Base-by-base conservation (phyloP, 2,329 filamentous ascomycete species). In the Stagonosporopsis vannaccii region DNA sequence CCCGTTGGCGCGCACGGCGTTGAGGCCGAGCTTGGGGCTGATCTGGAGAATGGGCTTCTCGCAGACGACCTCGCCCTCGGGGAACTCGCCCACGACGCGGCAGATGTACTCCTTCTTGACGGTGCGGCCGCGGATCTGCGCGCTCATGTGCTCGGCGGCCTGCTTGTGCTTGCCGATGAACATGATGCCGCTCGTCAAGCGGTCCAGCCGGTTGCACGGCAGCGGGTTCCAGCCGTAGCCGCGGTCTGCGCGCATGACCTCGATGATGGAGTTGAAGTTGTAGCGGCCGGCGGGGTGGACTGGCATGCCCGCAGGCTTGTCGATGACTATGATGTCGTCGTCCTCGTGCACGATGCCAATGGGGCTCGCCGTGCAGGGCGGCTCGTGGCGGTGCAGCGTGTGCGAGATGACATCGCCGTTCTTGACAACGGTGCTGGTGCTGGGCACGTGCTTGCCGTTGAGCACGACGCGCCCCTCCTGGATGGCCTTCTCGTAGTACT, bases 41-140 rank as follows among this genome's bases (percentile, higher is more conserved):
- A 99, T 96, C 67, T 91, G 88, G 60, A 99, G 84, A 56, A 99
- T 94, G 8, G 95, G 93, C 78, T 97, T 90, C 70, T 97, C 90
- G 77, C 95, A 98, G 46, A 97, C 86, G 8, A 97, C 83, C 59
- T 97, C 91, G 46, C 91, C 93, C 58, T 95, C 91, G 0, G 95
- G 94, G 69, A 99, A 99, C 68, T 91, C 85, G 46, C 95, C 95
- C 62, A 90, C 90, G 9, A 98, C 95, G 35, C 95, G 85, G 3
- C 94, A 94, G 22, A 99, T 82, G 70, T 99, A 99, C 75, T 99
- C 95, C 75, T 99, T 99, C 66, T 92, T 88, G 33, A 99, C 91
- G 0, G 89, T 94, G 32, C 95, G 85, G 5, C 84, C 85, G 63
- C 87, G 85, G 56, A 99, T 91, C 75, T 97, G 90, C 37, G 83